Base-by-base conservation (phyloP, 305 asterid species). In the Rubia balearica region DNA sequence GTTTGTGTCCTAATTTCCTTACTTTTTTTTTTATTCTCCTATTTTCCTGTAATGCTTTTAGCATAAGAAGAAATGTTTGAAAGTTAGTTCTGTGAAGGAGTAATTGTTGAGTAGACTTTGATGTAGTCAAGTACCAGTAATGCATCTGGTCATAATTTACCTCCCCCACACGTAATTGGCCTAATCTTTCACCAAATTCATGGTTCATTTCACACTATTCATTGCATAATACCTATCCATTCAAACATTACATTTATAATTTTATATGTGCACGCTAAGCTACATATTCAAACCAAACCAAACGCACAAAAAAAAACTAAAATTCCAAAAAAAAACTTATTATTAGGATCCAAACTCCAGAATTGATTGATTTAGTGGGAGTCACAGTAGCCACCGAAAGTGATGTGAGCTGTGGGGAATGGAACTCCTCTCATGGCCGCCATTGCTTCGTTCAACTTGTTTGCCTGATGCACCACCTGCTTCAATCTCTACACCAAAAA, bases 331-430 rank as follows among this genome's bases (percentile, higher is more conserved):
- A 21, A 6, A 46, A 46, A 46, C 7, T 41, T 5, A 14, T 14
- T 49, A 49, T 49, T 49, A 56, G 61, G 61, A 5, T 19, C 8
- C 27, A 21, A 56, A 48, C 14, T 2, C 21, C 5, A n/a, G 19
- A 4, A 13, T 1, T 16, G 22, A 48, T 41, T 10, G 8, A 3
- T 8, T 1, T 27, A 59, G 67, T 16, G 67, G 76, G 74, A 81
- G 43, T 85, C 92, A 55, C 77, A 85, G 68, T 82, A 83, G 49
- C 89, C 98, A 49, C 88, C 96, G 66, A 81, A 61, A 27, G 92
- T 86, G 73, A 89, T 81, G 0, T 69, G 91, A 40, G 91, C 96
- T 65, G 81, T 80, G 74, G 67, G 73, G 8, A 78, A 40, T 0
- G 85, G 81, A 42, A 72, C 81, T 17, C 83, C 86, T 62, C 85